Evolutionary conservation across 495 filamentous ascomycete genomes (phyloP).

Genomic region (Podospora pseudopauciseta): DNA sequence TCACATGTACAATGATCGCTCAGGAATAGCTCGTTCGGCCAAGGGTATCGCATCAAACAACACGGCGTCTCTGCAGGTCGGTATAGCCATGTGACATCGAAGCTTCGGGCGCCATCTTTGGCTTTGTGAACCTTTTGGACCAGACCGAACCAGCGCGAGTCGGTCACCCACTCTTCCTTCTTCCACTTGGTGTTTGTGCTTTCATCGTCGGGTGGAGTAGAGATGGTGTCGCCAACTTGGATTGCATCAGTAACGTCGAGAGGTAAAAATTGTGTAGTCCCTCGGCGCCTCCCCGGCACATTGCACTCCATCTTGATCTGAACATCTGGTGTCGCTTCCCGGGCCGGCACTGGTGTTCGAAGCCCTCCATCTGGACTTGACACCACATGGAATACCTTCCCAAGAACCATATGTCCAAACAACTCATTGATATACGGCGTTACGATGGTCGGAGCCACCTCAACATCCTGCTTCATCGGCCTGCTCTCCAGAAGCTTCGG

Average conservation of each 20-base stretch:
- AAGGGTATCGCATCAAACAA: conserved; percentile 59
- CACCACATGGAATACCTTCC: conserved; percentile 39
- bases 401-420: conserved; percentile 62
- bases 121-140: conserved; percentile 53
- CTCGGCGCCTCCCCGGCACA: not conserved
- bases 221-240: conserved; percentile 40
- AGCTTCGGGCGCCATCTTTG: conserved; percentile 33
- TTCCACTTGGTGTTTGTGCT: conserved; percentile 56
- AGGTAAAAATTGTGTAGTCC: not conserved
- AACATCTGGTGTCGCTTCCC: not conserved
- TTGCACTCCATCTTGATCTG: not conserved
- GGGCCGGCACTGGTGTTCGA: not conserved
- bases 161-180: conserved; percentile 34
- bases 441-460: conserved; percentile 58
- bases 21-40: conserved; percentile 67
- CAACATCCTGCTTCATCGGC: conserved; percentile 8
- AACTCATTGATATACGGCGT: conserved; percentile 62
- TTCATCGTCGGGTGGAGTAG: conserved; percentile 38
- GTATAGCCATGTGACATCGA: conserved; percentile 72
- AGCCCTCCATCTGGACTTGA: conserved; percentile 8
- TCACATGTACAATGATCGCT: conserved; percentile 72
- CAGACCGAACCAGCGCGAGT: conserved; percentile 60
- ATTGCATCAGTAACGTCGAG: conserved; percentile 22
- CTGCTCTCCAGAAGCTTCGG: not conserved
- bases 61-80: conserved; percentile 63